phyloP scores from a whole-genome alignment of 2,329 filamentous ascomycete genomes.

The Dactylonectria macrodidyma region DNA sequence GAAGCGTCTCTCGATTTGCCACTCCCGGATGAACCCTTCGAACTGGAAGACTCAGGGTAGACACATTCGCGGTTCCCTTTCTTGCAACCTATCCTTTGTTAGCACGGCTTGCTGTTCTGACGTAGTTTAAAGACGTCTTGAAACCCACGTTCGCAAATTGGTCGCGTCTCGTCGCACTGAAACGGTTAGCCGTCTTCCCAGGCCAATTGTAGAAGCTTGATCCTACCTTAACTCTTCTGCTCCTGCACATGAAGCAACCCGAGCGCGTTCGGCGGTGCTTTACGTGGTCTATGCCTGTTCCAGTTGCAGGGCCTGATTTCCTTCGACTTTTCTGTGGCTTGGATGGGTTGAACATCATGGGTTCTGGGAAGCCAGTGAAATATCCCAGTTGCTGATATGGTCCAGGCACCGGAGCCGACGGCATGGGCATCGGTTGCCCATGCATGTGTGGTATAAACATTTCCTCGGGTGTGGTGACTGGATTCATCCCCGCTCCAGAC shows the following conservation, averaged over 20 bases:
- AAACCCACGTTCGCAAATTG: slow-evolving; percentile 82
- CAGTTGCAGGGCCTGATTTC: slow-evolving; percentile 61
- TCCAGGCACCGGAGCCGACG: slow-evolving; percentile 54
- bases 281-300: slow-evolving; percentile 74
- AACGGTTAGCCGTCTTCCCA: slow-evolving; percentile 32
- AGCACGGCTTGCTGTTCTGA: slow-evolving; percentile 14
- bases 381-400: slow-evolving; percentile 65
- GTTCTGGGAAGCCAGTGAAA: slow-evolving; percentile 66
- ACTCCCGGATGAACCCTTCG: slow-evolving; percentile 53
- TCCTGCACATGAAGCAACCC: slow-evolving; percentile 93
- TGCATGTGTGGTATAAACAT: slow-evolving; percentile 55
- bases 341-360: slow-evolving; percentile 62
- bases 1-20: slow-evolving; percentile 56
- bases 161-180: slow-evolving; percentile 91
- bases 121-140: slow-evolving; percentile 10
- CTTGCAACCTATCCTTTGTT: slow-evolving; percentile 77
- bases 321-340: slow-evolving; percentile 66
- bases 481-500: slow-evolving; percentile 60
- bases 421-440: slow-evolving; percentile 49
- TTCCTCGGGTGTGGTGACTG: slow-evolving; percentile 57
- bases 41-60: slow-evolving; percentile 80
- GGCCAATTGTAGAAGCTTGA: background rate
- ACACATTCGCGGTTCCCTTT: slow-evolving; percentile 93
- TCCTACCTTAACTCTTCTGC: slow-evolving; percentile 84
- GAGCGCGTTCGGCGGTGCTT: slow-evolving; percentile 95